phyloP scores from a whole-genome alignment of 768 basidiomycete species.

The Megacollybia marginata region DNA sequence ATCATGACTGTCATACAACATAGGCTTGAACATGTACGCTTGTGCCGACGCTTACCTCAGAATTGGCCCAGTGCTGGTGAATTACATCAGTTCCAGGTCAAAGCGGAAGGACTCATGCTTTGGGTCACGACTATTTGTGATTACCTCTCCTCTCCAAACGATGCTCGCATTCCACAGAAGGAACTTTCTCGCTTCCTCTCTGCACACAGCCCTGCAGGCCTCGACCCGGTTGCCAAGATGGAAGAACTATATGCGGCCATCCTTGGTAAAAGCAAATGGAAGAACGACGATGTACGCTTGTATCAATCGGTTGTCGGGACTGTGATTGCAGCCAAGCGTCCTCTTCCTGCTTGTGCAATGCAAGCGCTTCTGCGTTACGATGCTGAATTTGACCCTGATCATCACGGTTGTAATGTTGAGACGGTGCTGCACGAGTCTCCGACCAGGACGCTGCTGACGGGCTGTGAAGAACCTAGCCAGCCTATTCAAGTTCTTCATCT shows the following conservation, averaged over 20 bases:
- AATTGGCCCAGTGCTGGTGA: neutral
- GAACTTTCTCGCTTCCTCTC: neutral
- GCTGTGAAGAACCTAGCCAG: neutral
- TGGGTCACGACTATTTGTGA: neutral
- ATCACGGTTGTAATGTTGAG: neutral
- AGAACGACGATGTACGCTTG: neutral
- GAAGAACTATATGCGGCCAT: neutral
- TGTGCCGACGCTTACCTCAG: too few relatives aligned
- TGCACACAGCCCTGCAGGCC: neutral
- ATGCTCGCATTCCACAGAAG: neutral
- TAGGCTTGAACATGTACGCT: neutral
- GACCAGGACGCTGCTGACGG: neutral
- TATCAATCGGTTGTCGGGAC: neutral
- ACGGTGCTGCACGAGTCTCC: neutral
- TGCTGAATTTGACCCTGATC: neutral
- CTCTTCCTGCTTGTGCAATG: neutral
- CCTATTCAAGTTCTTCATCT: neutral
- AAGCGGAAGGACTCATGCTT: neutral
- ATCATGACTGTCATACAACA: neutral
- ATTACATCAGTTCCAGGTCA: neutral
- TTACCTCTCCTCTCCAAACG: neutral
- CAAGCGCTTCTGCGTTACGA: neutral
- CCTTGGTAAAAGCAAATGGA: neutral
- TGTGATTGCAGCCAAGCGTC: neutral
- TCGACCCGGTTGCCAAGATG: neutral